Base-by-base conservation (phyloP, 345 rosid genomes). In the sweet orange (Citrus sinensis) region DNA sequence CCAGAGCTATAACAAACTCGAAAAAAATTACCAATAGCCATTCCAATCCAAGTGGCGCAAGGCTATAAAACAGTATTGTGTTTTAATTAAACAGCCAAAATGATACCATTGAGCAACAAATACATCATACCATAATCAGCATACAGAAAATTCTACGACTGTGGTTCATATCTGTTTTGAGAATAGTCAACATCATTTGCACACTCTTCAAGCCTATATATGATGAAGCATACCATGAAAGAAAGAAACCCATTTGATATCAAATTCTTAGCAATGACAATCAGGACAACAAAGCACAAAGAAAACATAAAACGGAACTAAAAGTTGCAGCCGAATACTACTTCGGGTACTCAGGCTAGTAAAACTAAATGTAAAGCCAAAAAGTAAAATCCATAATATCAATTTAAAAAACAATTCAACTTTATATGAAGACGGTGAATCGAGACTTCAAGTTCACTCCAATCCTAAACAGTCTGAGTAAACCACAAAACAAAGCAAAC, bases 401-500 rank as follows among this genome's bases (percentile, higher is more conserved):
- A 70, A 29, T 6, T 46, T 25, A 1, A 42, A 68, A 4, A 68
- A 4, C 29, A 9, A 6, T 8, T 54, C 27, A 22, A 20, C 62
- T 20, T 49, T 9, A 70, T 51, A 25, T 29, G 17, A 54, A 54
- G 61, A 55, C 39, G 7, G 1, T 54, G 61, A 55, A 71, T 22
- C 10, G 1, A 54, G 20, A 32, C 42, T 71, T 30, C 19, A 55
- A 54, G 27, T 19, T 54, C 56, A 42, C 22, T 40, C 32, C 72
- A 42, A 25, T 20, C 56, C 62, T 20, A 59, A 13, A 4, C 55
- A 59, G 32, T 59, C 51, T 40, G 7, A 58, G 76, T 30, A 37
- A 59, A 24, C 40, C 62, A 20, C 55, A 59, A 35, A 22, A 74
- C 19, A 74, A 75, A 63, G 29, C 68, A 76, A 76, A 30, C 49